A percentile compares a stretch with the other conserved stretches of the same genome.
phyloP scores from a whole-genome alignment of 192 early-diverging fungal genomes.

The Coemansia sp. region DNA sequence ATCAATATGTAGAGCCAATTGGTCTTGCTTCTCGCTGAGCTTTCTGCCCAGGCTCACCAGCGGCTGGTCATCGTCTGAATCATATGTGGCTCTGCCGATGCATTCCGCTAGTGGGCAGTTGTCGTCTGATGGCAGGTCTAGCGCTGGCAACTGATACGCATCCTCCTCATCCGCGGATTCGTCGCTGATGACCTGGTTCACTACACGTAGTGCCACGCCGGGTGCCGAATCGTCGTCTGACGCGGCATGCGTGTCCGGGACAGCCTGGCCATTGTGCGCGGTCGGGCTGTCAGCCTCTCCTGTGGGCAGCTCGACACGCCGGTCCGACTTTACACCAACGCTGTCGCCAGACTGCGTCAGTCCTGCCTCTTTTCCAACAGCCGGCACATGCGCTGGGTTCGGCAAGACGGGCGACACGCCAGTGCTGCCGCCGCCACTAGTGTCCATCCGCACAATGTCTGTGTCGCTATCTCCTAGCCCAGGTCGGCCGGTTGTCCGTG shows the following conservation, averaged over 20 bases:
- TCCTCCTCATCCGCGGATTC: conserved; percentile 8
- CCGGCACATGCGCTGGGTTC: too few species aligned
- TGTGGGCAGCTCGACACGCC: too few species aligned
- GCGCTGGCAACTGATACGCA: too few species aligned
- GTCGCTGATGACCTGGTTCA: conserved; percentile 11
- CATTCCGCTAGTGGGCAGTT: too few species aligned
- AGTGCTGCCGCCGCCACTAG: not conserved
- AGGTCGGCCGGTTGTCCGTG: conserved; percentile 2
- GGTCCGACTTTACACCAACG: too few species aligned
- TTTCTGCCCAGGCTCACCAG: conserved; percentile 13
- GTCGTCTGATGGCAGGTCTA: too few species aligned
- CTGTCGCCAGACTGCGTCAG: too few species aligned
- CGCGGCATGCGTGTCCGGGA: not conserved
- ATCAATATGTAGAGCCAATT: conserved; percentile 10
- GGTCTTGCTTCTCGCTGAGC: conserved; percentile 1
- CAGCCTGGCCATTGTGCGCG: not conserved
- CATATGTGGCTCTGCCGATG: too few species aligned
- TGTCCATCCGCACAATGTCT: not conserved
- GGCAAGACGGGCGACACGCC: too few species aligned
- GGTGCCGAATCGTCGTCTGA: conserved; percentile 1
- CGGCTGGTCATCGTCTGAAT: conserved; percentile 42
- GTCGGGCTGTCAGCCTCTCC: too few species aligned
- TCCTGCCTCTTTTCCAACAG: too few species aligned
- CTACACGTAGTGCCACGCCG: conserved; percentile 18
- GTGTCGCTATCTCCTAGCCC: not conserved